A percentile compares a stretch with the other conserved stretches of the same genome.
Conservation (phyloP, 169 alveolate genomes). For the Plasmodium yoelii region DNA sequence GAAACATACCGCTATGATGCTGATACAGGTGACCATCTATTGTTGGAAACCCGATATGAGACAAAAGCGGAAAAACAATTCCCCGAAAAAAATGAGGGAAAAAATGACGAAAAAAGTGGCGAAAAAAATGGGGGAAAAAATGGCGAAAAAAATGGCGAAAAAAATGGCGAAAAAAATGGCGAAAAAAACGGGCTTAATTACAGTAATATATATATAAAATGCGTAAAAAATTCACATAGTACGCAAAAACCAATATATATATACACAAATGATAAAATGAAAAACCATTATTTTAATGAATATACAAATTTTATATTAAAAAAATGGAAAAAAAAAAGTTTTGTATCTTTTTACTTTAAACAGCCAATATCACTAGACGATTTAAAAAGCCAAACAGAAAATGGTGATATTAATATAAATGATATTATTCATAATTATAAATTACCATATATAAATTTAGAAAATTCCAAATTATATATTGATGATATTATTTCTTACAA, state of each 20-base stretch:
- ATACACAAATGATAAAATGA: slow-evolving; percentile 68
- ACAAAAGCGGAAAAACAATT: neutral
- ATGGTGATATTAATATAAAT: slow-evolving; percentile 10
- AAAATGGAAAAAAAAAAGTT: slow-evolving; percentile 72
- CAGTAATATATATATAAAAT: slow-evolving; percentile 38
- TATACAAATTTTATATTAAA: slow-evolving; percentile 60
- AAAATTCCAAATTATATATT: slow-evolving; percentile 25
- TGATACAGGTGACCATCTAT: neutral
- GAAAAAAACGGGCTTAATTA: neutral
- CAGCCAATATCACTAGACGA: slow-evolving; percentile 45
- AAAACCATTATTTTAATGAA: slow-evolving; percentile 69
- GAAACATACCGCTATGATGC: slow-evolving; percentile 24
- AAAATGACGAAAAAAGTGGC: neutral
- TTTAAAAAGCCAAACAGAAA: slow-evolving; percentile 21
- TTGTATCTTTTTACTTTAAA: slow-evolving; percentile 56
- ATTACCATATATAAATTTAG: slow-evolving; percentile 54
- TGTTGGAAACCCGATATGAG: neutral
- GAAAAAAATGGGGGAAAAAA: neutral
- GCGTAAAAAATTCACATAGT: slow-evolving; percentile 38
- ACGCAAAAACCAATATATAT: slow-evolving; percentile 53
- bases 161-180: neutral
- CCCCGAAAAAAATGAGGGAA: neutral
- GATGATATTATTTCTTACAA: slow-evolving; percentile 54
- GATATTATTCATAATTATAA: slow-evolving; percentile 30
- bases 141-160: neutral